Base-by-base conservation (phyloP, 345 rosid genomes). In the Murraya paniculata region DNA sequence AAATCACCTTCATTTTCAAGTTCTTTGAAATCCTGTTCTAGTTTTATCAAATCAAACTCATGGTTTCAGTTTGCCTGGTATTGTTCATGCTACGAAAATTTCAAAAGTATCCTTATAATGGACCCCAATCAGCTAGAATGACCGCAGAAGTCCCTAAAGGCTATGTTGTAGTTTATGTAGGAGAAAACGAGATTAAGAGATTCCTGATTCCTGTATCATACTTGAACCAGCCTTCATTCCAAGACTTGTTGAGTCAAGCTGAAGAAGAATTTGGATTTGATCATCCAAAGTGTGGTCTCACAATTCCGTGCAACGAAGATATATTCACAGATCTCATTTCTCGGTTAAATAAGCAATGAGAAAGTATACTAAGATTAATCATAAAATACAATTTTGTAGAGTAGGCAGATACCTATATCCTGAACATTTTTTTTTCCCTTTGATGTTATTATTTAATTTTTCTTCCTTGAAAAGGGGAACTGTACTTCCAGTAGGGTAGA, bases 261-360 rank as follows among this genome's bases (percentile, higher is more conserved):
- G 85, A 85, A 66, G 86, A 84, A 71, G 90, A 85, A 61, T 85
- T 83, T 45, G 83, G 90, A 31, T 84, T 74, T 64, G 45, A 77
- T 68, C 84, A 82, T 80, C 88, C 88, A 35, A 85, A 78, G 82
- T 88, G 87, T 2, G 83, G 86, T 38, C 85, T 85, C 74, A 87
- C 83, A 3, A 82, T 85, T 72, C 84, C 87, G 4, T 87, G 87
- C 74, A 74, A 64, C 4, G 83, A 85, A 77, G 84, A 84, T 18
- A 48, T 68, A 55, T 87, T 85, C 72, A n/a, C 62, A 60, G 59
- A 56, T 33, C 75, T 89, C 41, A 87, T 86, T 31, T 87, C 89
- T 30, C 39, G 80, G 60, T 69, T 88, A 22, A 53, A 50, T 28
- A 28, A 72, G 73, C 53, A 76, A 75, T 78, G 28, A 80, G 33